Evolutionary conservation across 805 yeast genomes (phyloP).

Genomic region (Metschnikowia cubensis): DNA sequence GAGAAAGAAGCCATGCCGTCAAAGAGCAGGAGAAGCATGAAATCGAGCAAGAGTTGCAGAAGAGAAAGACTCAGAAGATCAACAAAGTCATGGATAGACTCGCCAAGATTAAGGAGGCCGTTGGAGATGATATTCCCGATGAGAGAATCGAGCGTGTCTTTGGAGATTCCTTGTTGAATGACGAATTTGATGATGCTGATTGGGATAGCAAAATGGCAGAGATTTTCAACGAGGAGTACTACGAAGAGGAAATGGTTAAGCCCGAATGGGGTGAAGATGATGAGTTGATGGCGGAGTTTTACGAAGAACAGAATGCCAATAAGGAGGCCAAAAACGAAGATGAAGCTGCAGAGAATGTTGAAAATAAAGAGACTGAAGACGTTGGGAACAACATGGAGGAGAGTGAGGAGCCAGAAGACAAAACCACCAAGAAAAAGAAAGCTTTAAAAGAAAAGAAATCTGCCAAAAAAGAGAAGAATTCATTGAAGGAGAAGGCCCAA

Average conservation of each 20-base stretch:
- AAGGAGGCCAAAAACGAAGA: conserved; percentile 9
- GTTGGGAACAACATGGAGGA: conserved; percentile 7
- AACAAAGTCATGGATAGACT: conserved; percentile 73
- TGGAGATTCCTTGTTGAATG: conserved; percentile 73
- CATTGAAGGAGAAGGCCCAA: conserved; percentile 65
- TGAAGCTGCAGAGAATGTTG: too few species aligned
- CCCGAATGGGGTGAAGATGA: conserved; percentile 61
- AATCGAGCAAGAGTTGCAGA: conserved; percentile 57
- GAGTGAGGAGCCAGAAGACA: conserved; percentile 16
- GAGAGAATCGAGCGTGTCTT: conserved; percentile 60
- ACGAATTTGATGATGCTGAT: conserved; percentile 83
- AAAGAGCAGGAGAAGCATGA: conserved; percentile 49
- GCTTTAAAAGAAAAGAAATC: conserved; percentile 53
- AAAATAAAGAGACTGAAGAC: conserved; percentile 5
- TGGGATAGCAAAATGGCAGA: conserved; percentile 88
- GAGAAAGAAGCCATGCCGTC: conserved; percentile 64
- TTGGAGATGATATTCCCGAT: conserved; percentile 61
- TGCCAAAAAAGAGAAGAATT: conserved; percentile 58
- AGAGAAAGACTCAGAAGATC: conserved; percentile 71
- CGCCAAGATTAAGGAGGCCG: conserved; percentile 58
- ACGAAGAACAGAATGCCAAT: conserved; percentile 13
- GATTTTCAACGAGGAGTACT: conserved; percentile 81
- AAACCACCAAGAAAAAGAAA: conserved; percentile 48
- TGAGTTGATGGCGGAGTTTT: conserved; percentile 37
- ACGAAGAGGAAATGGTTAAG: conserved; percentile 47